Base-by-base conservation (phyloP, 2,329 filamentous ascomycete species). In the Lithohypha guttulata region DNA sequence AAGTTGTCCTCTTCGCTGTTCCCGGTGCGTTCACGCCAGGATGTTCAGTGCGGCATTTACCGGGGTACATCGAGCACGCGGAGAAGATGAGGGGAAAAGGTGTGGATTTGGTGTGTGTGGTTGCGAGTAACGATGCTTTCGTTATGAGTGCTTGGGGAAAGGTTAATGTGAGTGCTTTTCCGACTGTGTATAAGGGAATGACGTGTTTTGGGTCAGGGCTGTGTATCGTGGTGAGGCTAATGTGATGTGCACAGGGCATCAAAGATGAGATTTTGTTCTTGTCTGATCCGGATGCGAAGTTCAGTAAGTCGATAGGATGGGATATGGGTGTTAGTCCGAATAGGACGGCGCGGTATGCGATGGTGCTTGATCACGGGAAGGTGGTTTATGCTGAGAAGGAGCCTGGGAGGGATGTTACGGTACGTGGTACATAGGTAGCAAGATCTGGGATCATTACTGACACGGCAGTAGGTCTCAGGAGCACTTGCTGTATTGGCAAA, bases 121-220 rank as follows among this genome's bases (percentile, higher is more conserved):
- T 93, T 55, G 82, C 84, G 44, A 80, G 69, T 69, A 93, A 93
- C 64, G 86, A 93, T 64, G 69, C 79, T 48, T 93, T 71, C 58
- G 85, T 93, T 61, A 89, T 89, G 83, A 79, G 77, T 53, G 84
- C 82, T 39, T 91, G 84, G 84, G 81, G 77, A 64, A 93, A 93
- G 74, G 84, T 85, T 56, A 89, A 93, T 65, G 71, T 71, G 38
- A 70, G n/a, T n/a, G n/a, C n/a, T n/a, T n/a, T n/a, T n/a, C n/a
- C n/a, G n/a, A n/a, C n/a, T n/a, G n/a, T n/a, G n/a, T n/a, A n/a
- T n/a, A n/a, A n/a, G n/a, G n/a, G n/a, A n/a, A n/a, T n/a, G n/a
- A n/a, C n/a, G n/a, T n/a, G n/a, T n/a, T n/a, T n/a, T n/a, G n/a
- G n/a, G n/a, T n/a, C n/a, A n/a, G n/a, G n/a, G n/a, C n/a, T n/a